Base-by-base conservation (phyloP, 2,329 filamentous ascomycete genomes). In the Grosmannia clavigera region DNA sequence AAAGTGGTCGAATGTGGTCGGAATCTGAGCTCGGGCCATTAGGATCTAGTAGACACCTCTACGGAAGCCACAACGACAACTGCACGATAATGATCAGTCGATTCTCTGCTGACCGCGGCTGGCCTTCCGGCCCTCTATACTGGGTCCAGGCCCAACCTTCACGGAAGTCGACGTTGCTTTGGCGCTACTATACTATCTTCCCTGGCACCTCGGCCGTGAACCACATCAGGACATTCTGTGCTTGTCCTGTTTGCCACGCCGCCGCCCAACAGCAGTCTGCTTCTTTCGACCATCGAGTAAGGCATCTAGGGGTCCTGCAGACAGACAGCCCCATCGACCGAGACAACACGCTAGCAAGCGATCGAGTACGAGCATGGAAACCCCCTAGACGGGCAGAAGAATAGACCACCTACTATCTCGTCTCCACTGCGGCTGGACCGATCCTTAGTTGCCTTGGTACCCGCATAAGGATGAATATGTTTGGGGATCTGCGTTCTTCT, bases 341-440 rank as follows among this genome's bases (percentile, higher is more conserved):
- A 40, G 16, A 46, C 40, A 46, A n/a, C 19, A 22, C 19, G 19
- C 40, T 43, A 14, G 40, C 19, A n/a, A 46, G 19, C 16, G 40
- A 46, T 46, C 40, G 40, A 22, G 40, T 16, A 19, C 40, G 16
- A 53, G 51, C n/a, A 40, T 54, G 4, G n/a, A 40, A 22, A 55
- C 2, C 19, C 9, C 6, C 33, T 22, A 27, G 4, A 38, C 53
- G 7, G n/a, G 22, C 22, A 6, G 11, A 12, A n/a, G 16, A 43
- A 6, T 16, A 46, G 22, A 14, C 5, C 4, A 4, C 12, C 27
- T 19, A 12, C 9, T 5, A 55, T 50, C 51, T 33, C 14, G 29
- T 22, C 55, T 50, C 55, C 55, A 48, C 55, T 57, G 55, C 55
- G 55, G 55, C 55, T 50, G 55, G 55, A 11, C 9, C 16, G 55